Conservation (phyloP, 2,329 filamentous ascomycete genomes). For the Beauveria sp. region DNA sequence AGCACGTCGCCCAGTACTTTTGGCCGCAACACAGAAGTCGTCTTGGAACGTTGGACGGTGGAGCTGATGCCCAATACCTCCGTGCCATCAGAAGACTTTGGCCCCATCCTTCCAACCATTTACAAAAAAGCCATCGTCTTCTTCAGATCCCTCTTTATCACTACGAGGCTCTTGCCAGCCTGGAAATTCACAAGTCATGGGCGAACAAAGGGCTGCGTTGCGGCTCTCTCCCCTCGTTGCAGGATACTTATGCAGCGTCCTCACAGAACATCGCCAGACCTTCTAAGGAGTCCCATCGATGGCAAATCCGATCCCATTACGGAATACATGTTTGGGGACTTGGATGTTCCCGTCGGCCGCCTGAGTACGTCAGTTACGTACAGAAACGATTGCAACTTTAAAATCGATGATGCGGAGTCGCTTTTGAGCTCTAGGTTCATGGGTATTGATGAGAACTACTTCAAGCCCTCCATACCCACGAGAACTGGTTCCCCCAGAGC, state of each 20-base stretch:
- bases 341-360: constrained; percentile 79
- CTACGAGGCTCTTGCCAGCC: constrained; percentile 72
- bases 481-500: constrained; percentile 32
- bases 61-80: constrained; percentile 54
- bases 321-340: constrained; percentile 71
- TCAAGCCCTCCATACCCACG: constrained; percentile 66
- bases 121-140: constrained; percentile 98
- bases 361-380: constrained; percentile 78
- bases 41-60: constrained; percentile 87
- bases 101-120: constrained; percentile 65
- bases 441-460: constrained; percentile 81
- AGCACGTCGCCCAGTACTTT: constrained; percentile 32
- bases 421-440: constrained; percentile 89
- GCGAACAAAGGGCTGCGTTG: constrained; percentile 62
- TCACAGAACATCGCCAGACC: constrained; percentile 53
- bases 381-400: constrained; percentile 82
- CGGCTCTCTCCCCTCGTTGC: constrained; percentile 66
- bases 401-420: constrained; percentile 84
- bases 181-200: constrained; percentile 76
- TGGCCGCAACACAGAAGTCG: constrained; percentile 59
- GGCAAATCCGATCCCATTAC: constrained; percentile 45
- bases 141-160: constrained; percentile 81
- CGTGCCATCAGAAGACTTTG: constrained; percentile 52
- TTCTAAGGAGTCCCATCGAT: constrained; percentile 41
- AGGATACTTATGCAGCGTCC: constrained; percentile 61